Conservation (phyloP, 148 eudicot genomes). For the Camellia granthamiana region DNA sequence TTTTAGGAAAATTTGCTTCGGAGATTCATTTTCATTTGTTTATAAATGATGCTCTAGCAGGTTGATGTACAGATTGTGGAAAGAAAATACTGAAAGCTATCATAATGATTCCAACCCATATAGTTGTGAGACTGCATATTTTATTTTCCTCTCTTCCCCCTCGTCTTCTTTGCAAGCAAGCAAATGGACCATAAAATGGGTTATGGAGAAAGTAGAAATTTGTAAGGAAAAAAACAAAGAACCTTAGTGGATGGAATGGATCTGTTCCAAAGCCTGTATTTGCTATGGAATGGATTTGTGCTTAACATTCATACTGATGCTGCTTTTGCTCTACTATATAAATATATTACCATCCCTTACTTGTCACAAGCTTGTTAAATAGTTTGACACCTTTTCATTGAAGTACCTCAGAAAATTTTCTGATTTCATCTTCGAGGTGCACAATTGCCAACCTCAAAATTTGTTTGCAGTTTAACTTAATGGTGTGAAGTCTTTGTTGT, state of each 20-base stretch:
- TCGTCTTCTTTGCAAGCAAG: background rate
- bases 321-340: too few relatives aligned
- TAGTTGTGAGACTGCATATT: background rate
- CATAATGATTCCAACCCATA: background rate
- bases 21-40: background rate
- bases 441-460: too few relatives aligned
- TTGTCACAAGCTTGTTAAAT: too few relatives aligned
- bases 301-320: too few relatives aligned
- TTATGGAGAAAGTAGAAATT: background rate
- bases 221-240: background rate
- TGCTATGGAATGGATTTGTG: too few relatives aligned
- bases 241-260: background rate
- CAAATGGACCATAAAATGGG: constrained; percentile 2
- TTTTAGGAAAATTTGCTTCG: background rate
- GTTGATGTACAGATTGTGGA: background rate
- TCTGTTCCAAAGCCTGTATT: background rate
- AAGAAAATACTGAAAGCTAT: background rate
- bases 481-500: too few relatives aligned
- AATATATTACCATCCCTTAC: too few relatives aligned
- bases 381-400: too few relatives aligned
- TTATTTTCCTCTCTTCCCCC: background rate
- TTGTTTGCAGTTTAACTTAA: too few relatives aligned
- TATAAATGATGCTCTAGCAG: background rate
- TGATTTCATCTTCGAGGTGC: too few relatives aligned
- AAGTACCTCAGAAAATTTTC: too few relatives aligned